Base-by-base conservation (phyloP, 805 yeast genomes). In the Wickerhamomyces ciferrii region DNA sequence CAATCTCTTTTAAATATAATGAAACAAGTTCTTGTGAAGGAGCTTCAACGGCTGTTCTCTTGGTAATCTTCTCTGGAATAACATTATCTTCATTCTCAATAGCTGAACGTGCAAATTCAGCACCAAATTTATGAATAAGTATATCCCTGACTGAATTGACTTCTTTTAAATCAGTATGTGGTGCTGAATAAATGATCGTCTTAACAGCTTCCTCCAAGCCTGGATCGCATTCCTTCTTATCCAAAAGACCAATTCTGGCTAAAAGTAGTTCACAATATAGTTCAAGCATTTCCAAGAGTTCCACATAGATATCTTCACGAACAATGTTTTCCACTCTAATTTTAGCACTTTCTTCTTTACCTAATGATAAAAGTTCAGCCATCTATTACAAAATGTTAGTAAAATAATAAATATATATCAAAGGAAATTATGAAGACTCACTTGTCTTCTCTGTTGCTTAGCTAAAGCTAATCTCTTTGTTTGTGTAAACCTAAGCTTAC, bases 251-350 rank as follows among this genome's bases (percentile, higher is more conserved):
- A 13, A 85, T 76, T 47, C 97, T 71, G 0, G 96, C 96, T 42
- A 85, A 72, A 19, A 87, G 62, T 4, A 89, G 68, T 63, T 90
- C 96, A 58, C 96, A 84, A 61, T 87, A 87, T 18, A 90, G 68
- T 63, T 90, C 96, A 41, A 89, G 64, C 41, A 79, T 78, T 62
- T 90, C 96, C 44, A 89, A 67, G 21, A 89, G 68, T 65, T 89
- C 96, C 20, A 86, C 78, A 56, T 83, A 79, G 29, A 87, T 78
- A 59, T 89, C 97, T 53, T 87, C 92, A 32, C 91, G 74, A 29
- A 90, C 86, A 47, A 89, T 78, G 55, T 86, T 85, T 61, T 89
- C 97, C 3, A 87, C 92, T 43, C 96, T 67, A 47, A 88, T 88
- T 46, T 76, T 76, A 11, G 96, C 96, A 55, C 90, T 86, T 43